Conservation (phyloP, 1,284 basidiomycete genomes). For the Porphyrellus sp. region DNA sequence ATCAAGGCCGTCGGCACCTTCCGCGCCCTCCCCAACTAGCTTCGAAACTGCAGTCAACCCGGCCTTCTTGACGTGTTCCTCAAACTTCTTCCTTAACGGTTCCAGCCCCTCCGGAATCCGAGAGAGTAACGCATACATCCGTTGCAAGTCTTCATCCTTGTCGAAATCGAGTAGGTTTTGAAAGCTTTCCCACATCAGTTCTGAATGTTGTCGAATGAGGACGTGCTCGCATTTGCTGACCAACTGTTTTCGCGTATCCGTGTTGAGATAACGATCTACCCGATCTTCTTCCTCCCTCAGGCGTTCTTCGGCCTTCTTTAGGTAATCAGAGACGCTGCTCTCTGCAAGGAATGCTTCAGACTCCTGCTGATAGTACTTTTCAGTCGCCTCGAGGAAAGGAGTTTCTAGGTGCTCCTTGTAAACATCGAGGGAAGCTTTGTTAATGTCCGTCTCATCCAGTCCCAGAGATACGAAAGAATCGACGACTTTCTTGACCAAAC, state of each 20-base stretch:
- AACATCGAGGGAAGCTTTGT: conserved; percentile 91
- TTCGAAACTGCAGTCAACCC: conserved; percentile 85
- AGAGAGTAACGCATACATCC: conserved; percentile 92
- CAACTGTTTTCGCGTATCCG: conserved; percentile 81
- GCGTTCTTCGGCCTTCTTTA: conserved; percentile 93
- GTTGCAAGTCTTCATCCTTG: conserved; percentile 88
- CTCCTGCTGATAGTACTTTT: conserved; percentile 89
- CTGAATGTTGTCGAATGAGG: conserved; percentile 85
- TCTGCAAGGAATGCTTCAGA: conserved; percentile 87
- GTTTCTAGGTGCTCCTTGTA: conserved; percentile 91
- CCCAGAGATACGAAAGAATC: conserved; percentile 97
- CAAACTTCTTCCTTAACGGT: conserved; percentile 89
- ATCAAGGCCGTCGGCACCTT: conserved; percentile 64
- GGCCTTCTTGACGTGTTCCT: conserved; percentile 89
- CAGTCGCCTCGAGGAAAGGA: conserved; percentile 87
- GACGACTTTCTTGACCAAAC: conserved; percentile 93
- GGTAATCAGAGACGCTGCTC: conserved; percentile 93
- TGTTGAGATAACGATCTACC: conserved; percentile 92
- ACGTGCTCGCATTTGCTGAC: conserved; percentile 91
- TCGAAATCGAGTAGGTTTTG: conserved; percentile 90
- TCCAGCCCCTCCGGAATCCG: conserved; percentile 91
- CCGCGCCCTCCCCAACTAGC: conserved; percentile 67
- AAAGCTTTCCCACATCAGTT: conserved; percentile 94
- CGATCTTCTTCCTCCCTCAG: conserved; percentile 94
- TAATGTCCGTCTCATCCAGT: conserved; percentile 86